phyloP scores from a whole-genome alignment of 169 alveolate genomes.

The Plasmodium ovale region DNA sequence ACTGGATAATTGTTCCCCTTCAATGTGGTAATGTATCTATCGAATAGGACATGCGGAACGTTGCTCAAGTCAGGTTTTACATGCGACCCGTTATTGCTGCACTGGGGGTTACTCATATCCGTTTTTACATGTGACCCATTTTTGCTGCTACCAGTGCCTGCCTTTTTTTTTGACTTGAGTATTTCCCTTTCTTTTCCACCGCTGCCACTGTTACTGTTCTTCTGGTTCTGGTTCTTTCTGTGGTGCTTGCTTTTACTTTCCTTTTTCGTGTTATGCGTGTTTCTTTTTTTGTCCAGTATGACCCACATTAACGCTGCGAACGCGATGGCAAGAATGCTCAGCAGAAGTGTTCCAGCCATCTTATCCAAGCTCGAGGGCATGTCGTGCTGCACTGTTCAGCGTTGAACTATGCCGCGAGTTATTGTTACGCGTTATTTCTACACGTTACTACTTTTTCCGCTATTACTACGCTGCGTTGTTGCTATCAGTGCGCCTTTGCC shows the following conservation, averaged over 20 bases:
- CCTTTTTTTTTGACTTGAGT: conserved; percentile 2
- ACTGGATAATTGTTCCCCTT: conserved; percentile 41
- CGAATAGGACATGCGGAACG: conserved; percentile 12
- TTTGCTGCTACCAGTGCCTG: background rate
- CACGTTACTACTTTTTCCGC: too few relatives aligned
- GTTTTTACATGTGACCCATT: background rate
- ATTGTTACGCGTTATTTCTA: too few relatives aligned
- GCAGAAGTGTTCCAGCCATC: background rate
- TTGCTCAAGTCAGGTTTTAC: too few relatives aligned
- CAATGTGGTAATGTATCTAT: background rate
- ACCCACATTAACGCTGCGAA: background rate
- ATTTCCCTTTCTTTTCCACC: background rate
- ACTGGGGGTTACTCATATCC: background rate
- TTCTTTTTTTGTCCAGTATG: background rate
- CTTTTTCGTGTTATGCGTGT: too few relatives aligned
- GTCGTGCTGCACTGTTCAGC: too few relatives aligned
- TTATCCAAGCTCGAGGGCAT: too few relatives aligned
- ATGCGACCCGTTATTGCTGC: too few relatives aligned
- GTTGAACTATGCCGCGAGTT: too few relatives aligned
- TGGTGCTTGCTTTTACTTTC: background rate
- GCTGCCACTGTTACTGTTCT: background rate
- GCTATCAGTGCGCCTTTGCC: too few relatives aligned
- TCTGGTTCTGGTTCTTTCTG: too few relatives aligned
- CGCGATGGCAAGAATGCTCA: background rate
- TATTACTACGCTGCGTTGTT: too few relatives aligned